These are phyloP conservation scores for Suillus cothurnatus DNA, from an alignment of 768 basidiomycete species.

Conservation along the genomic window DNA sequence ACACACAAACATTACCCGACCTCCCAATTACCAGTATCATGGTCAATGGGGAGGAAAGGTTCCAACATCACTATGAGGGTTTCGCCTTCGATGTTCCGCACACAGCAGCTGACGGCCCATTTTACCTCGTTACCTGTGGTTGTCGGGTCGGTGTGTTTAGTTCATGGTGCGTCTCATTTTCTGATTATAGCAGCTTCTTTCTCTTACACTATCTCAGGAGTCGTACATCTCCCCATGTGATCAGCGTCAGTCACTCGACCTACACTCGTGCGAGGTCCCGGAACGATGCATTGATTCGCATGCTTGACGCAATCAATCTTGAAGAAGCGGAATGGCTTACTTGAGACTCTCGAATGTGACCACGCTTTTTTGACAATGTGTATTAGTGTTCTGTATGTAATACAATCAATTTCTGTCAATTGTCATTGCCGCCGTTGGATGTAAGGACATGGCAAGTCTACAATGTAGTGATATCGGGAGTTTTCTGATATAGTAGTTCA, in stretches of 20 bases:
- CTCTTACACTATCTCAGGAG: neutral
- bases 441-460: too few relatives aligned
- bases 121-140: conserved; percentile 7
- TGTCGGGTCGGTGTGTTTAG: conserved; percentile 2
- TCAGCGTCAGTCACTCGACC: neutral
- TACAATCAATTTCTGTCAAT: too few relatives aligned
- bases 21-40: neutral
- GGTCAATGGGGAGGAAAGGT: neutral
- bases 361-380: too few relatives aligned
- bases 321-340: neutral
- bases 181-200: neutral
- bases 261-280: neutral
- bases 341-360: neutral
- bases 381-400: too few relatives aligned
- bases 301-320: conserved; percentile 3
- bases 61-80: neutral
- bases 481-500: neutral
- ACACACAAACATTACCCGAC: neutral
- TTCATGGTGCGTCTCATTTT: conserved; percentile 3
- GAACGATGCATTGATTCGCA: neutral
- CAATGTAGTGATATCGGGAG: neutral
- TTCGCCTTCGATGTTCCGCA: neutral
- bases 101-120: neutral
- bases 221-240: neutral
- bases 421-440: too few relatives aligned